Evolutionary conservation across 2,329 filamentous ascomycete species (phyloP).

Genomic region (Zasmidium citrigriseum): DNA sequence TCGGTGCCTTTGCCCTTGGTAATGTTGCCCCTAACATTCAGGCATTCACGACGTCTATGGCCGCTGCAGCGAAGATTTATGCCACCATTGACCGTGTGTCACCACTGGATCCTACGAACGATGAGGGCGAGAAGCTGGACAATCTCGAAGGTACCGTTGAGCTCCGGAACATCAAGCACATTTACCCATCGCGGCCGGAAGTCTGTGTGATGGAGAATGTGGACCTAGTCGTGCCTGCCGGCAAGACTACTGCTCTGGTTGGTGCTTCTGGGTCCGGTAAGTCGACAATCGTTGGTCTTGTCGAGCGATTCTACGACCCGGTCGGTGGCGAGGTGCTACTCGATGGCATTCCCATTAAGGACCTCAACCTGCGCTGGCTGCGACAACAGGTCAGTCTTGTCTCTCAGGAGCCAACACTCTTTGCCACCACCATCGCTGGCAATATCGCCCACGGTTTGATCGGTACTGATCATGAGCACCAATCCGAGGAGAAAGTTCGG

Average conservation of each 20-base stretch:
- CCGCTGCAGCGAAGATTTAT: conserved; percentile 88
- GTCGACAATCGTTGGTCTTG: conserved; percentile 87
- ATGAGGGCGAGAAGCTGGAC: conserved; percentile 72
- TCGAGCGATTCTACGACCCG: conserved; percentile 93
- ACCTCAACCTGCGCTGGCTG: conserved; percentile 84
- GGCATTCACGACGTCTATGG: conserved; percentile 79
- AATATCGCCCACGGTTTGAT: conserved; percentile 92
- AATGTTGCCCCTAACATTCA: conserved; percentile 84
- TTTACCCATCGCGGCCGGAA: conserved; percentile 91
- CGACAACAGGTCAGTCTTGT: conserved; percentile 91
- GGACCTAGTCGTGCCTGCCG: conserved; percentile 75
- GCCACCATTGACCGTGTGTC: conserved; percentile 88
- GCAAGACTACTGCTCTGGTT: conserved; percentile 90
- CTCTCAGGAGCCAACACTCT: conserved; percentile 88
- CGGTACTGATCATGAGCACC: conserved; percentile 74
- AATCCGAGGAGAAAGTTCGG: conserved; percentile 65
- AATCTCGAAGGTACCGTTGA: conserved; percentile 76
- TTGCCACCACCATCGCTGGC: conserved; percentile 82
- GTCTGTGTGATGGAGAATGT: conserved; percentile 87
- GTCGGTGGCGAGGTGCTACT: conserved; percentile 76
- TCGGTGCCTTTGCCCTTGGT: conserved; percentile 87
- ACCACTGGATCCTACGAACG: conserved; percentile 74
- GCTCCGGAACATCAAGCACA: conserved; percentile 81
- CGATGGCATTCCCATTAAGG: conserved; percentile 79
- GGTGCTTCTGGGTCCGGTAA: conserved; percentile 94